Percentiles rank a stretch among this genome's conserved stretches.
phyloP scores from a whole-genome alignment of 768 basidiomycete species.

The Rossbeevera mucosa region DNA sequence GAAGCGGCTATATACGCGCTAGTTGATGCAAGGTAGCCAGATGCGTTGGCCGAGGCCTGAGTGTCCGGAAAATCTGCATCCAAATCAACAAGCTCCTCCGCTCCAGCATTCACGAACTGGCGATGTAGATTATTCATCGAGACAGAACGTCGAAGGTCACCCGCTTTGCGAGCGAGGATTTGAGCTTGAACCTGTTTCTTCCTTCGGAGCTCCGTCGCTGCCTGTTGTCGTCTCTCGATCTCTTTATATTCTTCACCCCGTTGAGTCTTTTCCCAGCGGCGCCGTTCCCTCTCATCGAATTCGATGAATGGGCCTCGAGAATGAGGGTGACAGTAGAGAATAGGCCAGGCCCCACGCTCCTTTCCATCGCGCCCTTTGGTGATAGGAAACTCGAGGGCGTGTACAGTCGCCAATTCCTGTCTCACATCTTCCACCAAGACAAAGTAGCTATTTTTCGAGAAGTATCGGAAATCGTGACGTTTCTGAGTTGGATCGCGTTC shows the following conservation, averaged over 20 bases:
- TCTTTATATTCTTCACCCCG: slow-evolving; percentile 36
- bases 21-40: slow-evolving; percentile 61
- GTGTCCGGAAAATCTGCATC: slow-evolving; percentile 35
- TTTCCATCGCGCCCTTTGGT: slow-evolving; percentile 48
- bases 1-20: slow-evolving; percentile 82
- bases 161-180: slow-evolving; percentile 29
- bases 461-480: slow-evolving; percentile 86
- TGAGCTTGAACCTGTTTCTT: slow-evolving; percentile 28
- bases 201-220: slow-evolving; percentile 25
- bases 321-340: slow-evolving; percentile 71
- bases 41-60: slow-evolving; percentile 58
- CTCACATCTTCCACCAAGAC: slow-evolving; percentile 89
- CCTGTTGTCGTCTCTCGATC: slow-evolving; percentile 25
- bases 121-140: slow-evolving; percentile 77
- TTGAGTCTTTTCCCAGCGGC: slow-evolving; percentile 58
- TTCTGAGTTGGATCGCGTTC: slow-evolving; percentile 91
- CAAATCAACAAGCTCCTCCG: slow-evolving; percentile 41
- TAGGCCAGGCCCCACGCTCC: slow-evolving; percentile 71
- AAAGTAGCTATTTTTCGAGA: slow-evolving; percentile 68
- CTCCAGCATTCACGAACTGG: slow-evolving; percentile 37
- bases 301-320: slow-evolving; percentile 70
- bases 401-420: slow-evolving; percentile 79
- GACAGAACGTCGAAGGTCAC: slow-evolving; percentile 66
- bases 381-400: slow-evolving; percentile 73
- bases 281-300: slow-evolving; percentile 71